Percentiles rank a stretch among this genome's conserved stretches.
phyloP scores from a whole-genome alignment of 495 filamentous ascomycete genomes.

The Hypoxylon trugodes region DNA sequence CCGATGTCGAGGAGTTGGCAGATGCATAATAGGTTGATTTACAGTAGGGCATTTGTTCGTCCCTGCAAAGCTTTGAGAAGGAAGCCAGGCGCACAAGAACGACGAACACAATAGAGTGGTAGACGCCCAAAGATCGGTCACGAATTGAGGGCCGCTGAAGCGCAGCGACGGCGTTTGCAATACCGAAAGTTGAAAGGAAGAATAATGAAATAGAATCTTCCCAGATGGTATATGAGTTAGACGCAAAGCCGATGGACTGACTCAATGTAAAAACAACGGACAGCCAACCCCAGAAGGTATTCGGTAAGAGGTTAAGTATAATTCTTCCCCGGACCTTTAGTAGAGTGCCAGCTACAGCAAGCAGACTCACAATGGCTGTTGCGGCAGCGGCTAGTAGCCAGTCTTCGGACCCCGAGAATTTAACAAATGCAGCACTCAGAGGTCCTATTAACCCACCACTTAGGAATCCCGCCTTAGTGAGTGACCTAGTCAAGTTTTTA shows the following conservation, averaged over 20 bases:
- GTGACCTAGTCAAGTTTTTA: constrained; percentile 47
- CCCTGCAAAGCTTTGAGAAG: constrained; percentile 91
- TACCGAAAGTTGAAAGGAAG: constrained; percentile 88
- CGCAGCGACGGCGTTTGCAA: constrained; percentile 74
- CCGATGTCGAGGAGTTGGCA: constrained; percentile 88
- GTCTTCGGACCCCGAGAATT: constrained; percentile 44
- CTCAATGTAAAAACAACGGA: constrained; percentile 79
- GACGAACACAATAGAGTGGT: constrained; percentile 86
- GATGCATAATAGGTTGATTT: constrained; percentile 95
- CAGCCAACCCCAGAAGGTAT: constrained; percentile 86
- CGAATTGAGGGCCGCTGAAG: constrained; percentile 68
- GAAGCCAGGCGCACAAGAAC: constrained; percentile 82
- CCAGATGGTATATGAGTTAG: constrained; percentile 99
- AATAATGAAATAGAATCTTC: constrained; percentile 95
- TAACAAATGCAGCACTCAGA: constrained; percentile 30
- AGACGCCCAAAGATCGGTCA: constrained; percentile 77
- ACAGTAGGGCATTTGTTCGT: constrained; percentile 98
- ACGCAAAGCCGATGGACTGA: constrained; percentile 90
- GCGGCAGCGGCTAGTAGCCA: constrained; percentile 52
- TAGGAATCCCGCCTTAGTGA: constrained; percentile 47
- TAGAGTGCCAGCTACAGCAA: constrained; percentile 66
- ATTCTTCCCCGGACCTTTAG: constrained; percentile 54
- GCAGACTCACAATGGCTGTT: constrained; percentile 69
- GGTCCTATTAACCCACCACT: constrained; percentile 40
- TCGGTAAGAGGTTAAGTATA: constrained; percentile 71